Percentiles rank a stretch among this genome's conserved stretches.
Evolutionary conservation across 495 filamentous ascomycete genomes (phyloP).

Genomic region (Aspergillus sclerotiicarbonarius): DNA sequence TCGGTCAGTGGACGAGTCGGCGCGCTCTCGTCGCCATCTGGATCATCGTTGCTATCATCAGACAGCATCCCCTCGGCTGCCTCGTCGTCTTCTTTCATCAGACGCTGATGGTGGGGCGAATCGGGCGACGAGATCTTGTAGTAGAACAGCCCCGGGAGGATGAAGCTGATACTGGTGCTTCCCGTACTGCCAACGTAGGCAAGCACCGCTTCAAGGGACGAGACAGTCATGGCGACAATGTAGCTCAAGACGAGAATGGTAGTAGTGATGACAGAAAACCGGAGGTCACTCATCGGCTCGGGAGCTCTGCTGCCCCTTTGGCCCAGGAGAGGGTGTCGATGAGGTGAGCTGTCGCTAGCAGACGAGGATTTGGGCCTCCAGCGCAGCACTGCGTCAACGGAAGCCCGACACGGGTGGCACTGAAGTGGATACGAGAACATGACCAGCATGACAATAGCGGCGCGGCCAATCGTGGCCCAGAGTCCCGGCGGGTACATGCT

Average conservation of each 20-base stretch:
- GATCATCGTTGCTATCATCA: constrained; percentile 45
- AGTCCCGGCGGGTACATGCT: constrained; percentile 83
- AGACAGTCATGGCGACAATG: constrained; percentile 84
- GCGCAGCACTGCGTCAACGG: constrained; percentile 84
- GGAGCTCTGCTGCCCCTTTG: constrained; percentile 33
- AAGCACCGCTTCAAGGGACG: constrained; percentile 81
- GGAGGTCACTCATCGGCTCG: constrained; percentile 74
- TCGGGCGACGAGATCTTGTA: constrained; percentile 94
- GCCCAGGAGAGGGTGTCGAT: constrained; percentile 41
- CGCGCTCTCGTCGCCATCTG: constrained; percentile 36
- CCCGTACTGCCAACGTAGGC: constrained; percentile 96
- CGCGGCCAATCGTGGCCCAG: constrained; percentile 85
- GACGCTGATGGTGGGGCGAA: constrained; percentile 73
- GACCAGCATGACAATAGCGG: constrained; percentile 93
- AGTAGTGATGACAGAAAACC: constrained; percentile 88
- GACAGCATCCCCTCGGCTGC: constrained; percentile 40
- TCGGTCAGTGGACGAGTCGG: constrained; percentile 38
- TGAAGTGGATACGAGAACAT: constrained; percentile 97
- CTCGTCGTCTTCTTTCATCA: constrained; percentile 88
- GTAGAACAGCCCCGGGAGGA: constrained; percentile 93
- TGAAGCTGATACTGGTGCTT: constrained; percentile 92
- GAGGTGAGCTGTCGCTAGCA: constrained; percentile 45
- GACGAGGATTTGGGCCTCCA: constrained; percentile 68
- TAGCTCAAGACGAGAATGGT: constrained; percentile 81
- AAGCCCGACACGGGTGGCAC: constrained; percentile 91